These are phyloP conservation scores for Fonsecaea monophora DNA, from an alignment of 2,329 filamentous ascomycete species.

Conservation along the genomic window DNA sequence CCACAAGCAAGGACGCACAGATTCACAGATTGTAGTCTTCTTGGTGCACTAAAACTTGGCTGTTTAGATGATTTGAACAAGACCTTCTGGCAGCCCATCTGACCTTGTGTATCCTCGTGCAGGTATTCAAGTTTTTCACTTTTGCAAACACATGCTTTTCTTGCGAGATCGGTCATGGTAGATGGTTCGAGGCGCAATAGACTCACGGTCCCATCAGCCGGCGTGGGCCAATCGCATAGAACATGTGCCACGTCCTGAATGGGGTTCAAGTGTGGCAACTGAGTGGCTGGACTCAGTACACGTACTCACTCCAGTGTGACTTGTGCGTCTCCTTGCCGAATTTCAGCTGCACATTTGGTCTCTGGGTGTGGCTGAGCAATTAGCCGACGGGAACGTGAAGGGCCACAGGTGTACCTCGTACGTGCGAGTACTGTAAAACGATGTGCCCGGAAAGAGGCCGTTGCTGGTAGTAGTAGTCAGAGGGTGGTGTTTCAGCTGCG, in stretches of 20 bases:
- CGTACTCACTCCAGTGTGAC: not conserved
- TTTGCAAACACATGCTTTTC: not conserved
- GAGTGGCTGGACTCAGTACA: not conserved
- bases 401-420: not conserved
- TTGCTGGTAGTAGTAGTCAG: not conserved
- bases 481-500: constrained; percentile 20
- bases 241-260: not conserved
- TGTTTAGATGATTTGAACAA: too few relatives aligned
- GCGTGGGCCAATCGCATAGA: not conserved
- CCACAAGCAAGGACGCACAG: too few relatives aligned
- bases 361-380: not conserved
- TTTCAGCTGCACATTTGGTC: constrained; percentile 9
- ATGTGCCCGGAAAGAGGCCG: not conserved
- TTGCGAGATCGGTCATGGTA: not conserved
- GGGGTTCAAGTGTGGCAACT: not conserved
- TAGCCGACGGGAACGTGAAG: not conserved
- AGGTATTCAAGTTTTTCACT: too few relatives aligned
- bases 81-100: too few relatives aligned
- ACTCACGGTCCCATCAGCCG: not conserved
- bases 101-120: too few relatives aligned
- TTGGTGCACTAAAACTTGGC: too few relatives aligned
- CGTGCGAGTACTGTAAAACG: not conserved
- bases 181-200: not conserved
- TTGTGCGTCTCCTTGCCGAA: constrained; percentile 11
- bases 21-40: too few relatives aligned